phyloP scores from a whole-genome alignment of 2,329 filamentous ascomycete species.

The Monilinia laxa region DNA sequence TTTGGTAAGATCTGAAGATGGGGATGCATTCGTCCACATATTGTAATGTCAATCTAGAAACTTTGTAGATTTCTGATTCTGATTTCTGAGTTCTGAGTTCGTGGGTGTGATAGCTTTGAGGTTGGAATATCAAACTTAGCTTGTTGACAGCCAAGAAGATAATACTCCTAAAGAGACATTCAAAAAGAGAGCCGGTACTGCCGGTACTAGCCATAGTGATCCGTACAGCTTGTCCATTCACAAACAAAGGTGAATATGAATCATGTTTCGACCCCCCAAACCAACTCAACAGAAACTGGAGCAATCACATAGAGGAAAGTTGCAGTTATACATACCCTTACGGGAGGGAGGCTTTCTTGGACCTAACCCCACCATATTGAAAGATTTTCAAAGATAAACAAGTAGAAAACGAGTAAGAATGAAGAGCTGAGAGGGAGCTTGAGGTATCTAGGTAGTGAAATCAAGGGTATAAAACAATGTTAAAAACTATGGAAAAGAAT shows the following conservation, averaged over 20 bases:
- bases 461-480: conserved; percentile 8
- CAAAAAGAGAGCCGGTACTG: not conserved
- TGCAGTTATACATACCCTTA: conserved; percentile 62
- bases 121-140: not conserved
- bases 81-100: not conserved
- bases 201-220: not conserved
- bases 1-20: not conserved
- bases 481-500: not conserved
- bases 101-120: not conserved
- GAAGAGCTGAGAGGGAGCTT: not conserved
- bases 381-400: conserved; percentile 22
- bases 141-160: conserved; percentile 6
- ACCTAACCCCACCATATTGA: conserved; percentile 61
- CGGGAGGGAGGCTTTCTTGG: conserved; percentile 65
- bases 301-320: not conserved
- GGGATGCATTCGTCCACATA: not conserved
- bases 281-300: not conserved
- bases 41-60: not conserved
- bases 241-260: not conserved
- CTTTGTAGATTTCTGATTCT: not conserved
- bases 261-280: not conserved
- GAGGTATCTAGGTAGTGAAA: not conserved
- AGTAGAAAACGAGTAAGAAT: not conserved
- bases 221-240: not conserved
- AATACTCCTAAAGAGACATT: not conserved